phyloP scores from a whole-genome alignment of 352 stramenopile genomes.

The Thraustotheca clavata region DNA sequence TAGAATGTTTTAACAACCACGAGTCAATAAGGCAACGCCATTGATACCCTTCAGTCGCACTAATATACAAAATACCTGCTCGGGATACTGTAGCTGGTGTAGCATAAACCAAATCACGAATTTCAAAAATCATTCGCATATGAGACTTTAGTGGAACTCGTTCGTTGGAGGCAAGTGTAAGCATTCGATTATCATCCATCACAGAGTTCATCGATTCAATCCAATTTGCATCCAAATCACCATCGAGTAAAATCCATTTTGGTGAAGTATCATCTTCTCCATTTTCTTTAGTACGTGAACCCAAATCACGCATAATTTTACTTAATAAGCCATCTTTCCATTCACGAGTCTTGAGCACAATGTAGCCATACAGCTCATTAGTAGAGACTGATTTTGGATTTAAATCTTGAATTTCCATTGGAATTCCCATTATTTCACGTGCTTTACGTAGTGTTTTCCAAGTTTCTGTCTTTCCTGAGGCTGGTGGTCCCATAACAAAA shows the following conservation, averaged over 20 bases:
- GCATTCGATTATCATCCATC: conserved; percentile 96
- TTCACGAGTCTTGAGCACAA: conserved; percentile 91
- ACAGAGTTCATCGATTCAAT: conserved; percentile 97
- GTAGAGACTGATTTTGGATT: conserved; percentile 95
- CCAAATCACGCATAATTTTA: conserved; percentile 94
- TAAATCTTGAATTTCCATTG: conserved; percentile 88
- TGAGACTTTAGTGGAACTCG: conserved; percentile 93
- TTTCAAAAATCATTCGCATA: conserved; percentile 98
- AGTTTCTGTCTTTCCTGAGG: conserved; percentile 91
- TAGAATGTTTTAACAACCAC: conserved; percentile 83
- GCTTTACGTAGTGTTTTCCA: conserved; percentile 92
- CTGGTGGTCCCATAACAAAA: conserved; percentile 93
- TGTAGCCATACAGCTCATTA: conserved; percentile 95
- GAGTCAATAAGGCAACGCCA: conserved; percentile 92
- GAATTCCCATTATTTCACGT: conserved; percentile 77
- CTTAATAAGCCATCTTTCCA: conserved; percentile 95
- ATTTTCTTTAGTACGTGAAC: conserved; percentile 82
- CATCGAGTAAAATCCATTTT: conserved; percentile 97
- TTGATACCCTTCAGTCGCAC: conserved; percentile 91
- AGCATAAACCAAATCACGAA: conserved; percentile 92
- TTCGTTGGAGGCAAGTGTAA: conserved; percentile 95
- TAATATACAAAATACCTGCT: conserved; percentile 95
- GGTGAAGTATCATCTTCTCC: conserved; percentile 86
- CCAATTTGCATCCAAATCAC: conserved; percentile 96
- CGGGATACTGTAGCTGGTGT: conserved; percentile 93